A percentile compares a stretch with the other conserved stretches of the same genome.
phyloP scores from a whole-genome alignment of 345 rosid genomes.

The Brassica carinata region DNA sequence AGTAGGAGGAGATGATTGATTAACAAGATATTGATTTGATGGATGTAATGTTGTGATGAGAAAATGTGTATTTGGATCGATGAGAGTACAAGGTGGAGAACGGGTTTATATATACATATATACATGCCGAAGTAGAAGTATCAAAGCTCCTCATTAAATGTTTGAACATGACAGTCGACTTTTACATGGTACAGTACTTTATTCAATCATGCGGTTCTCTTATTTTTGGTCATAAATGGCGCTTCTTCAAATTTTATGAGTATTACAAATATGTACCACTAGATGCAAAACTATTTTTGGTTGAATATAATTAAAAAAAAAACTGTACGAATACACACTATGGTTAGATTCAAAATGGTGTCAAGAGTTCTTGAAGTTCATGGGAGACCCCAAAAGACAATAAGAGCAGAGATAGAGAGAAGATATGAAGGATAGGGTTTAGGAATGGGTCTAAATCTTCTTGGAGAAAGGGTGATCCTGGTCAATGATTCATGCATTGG shows the following conservation, averaged over 20 bases:
- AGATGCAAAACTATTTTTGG: too few species aligned
- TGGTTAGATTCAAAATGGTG: conserved; percentile 23
- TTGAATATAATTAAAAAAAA: too few species aligned
- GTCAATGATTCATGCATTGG: conserved; percentile 31
- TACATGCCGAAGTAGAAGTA: conserved; percentile 27
- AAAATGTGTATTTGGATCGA: conserved; percentile 19
- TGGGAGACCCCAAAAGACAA: conserved; percentile 59
- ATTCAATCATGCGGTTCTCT: conserved; percentile 46
- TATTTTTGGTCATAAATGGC: too few species aligned
- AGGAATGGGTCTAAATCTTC: conserved; percentile 58
- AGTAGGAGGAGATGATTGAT: neutral
- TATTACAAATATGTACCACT: too few species aligned
- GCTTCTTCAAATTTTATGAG: too few species aligned
- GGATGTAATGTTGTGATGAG: conserved; percentile 24
- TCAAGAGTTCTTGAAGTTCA: conserved; percentile 32
- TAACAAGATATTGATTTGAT: conserved; percentile 5
- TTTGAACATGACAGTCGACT: conserved; percentile 49
- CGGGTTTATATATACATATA: conserved; percentile 30
- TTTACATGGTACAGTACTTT: conserved; percentile 27
- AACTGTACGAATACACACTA: conserved; percentile 53
- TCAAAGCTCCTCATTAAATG: conserved; percentile 47
- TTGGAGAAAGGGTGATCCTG: conserved; percentile 67
- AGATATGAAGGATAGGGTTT: conserved; percentile 54
- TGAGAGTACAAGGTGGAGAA: conserved; percentile 33
- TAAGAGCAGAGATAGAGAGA: conserved; percentile 36